A percentile compares a stretch with the other conserved stretches of the same genome.
phyloP scores from a whole-genome alignment of 768 basidiomycete species.

The Auriscalpium microsporum region DNA sequence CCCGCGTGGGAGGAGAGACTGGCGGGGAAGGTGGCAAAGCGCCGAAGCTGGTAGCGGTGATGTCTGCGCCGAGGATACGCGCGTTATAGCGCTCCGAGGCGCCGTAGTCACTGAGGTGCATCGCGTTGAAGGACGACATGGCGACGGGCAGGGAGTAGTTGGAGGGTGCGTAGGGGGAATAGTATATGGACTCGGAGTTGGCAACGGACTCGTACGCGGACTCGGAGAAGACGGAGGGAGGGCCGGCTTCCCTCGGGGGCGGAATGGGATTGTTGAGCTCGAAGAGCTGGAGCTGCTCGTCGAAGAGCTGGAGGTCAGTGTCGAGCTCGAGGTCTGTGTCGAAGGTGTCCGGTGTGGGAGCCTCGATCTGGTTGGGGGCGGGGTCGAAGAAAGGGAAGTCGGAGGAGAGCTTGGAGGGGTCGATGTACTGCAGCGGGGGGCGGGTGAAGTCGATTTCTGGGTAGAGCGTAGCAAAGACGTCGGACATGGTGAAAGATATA shows the following conservation, averaged over 20 bases:
- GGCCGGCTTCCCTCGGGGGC: constrained; percentile 34
- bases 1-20: constrained; percentile 12
- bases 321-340: constrained; percentile 63
- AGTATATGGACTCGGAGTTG: constrained; percentile 39
- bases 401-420: not conserved
- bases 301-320: constrained; percentile 48
- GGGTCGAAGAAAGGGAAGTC: not conserved
- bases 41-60: constrained; percentile 12
- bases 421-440: not conserved
- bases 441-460: not conserved
- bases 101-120: constrained; percentile 51
- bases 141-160: constrained; percentile 34
- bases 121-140: constrained; percentile 63
- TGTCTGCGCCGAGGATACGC: constrained; percentile 10
- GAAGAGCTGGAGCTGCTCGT: constrained; percentile 48
- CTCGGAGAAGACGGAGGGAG: constrained; percentile 73
- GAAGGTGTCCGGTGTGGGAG: constrained; percentile 75
- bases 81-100: constrained; percentile 13
- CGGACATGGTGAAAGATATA: not conserved
- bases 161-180: constrained; percentile 48
- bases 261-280: constrained; percentile 3
- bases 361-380: constrained; percentile 44
- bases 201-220: constrained; percentile 53
- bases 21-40: constrained; percentile 7
- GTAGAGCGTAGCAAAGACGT: not conserved